Percentiles rank a stretch among this genome's conserved stretches.
phyloP scores from a whole-genome alignment of 1,139 yeast genomes.

The Diutina neorugosa region DNA sequence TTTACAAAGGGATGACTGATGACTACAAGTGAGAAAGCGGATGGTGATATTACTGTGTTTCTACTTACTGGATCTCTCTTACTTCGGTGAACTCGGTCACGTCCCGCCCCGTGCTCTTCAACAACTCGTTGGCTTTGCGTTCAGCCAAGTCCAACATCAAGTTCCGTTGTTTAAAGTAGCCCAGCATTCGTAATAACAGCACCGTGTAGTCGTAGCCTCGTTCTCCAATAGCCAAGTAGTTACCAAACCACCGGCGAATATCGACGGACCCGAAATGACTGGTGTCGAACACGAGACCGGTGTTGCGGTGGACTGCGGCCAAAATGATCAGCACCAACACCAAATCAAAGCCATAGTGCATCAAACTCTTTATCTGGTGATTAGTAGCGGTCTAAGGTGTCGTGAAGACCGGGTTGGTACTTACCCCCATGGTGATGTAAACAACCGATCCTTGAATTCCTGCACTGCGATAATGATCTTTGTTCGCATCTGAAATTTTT shows the following conservation, averaged over 20 bases:
- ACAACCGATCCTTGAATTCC: background rate
- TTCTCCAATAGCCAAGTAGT: constrained; percentile 45
- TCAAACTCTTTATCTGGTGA: background rate
- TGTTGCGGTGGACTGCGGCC: constrained; percentile 54
- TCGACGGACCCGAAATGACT: constrained; percentile 37
- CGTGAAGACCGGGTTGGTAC: background rate
- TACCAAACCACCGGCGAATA: constrained; percentile 39
- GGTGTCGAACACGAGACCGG: constrained; percentile 44
- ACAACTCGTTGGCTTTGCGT: constrained; percentile 15
- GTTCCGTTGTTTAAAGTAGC: constrained; percentile 33
- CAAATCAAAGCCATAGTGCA: constrained; percentile 48
- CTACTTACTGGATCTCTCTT: background rate
- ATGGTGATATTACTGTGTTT: background rate
- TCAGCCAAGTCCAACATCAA: constrained; percentile 25
- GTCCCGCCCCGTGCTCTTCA: constrained; percentile 1
- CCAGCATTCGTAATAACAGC: constrained; percentile 24
- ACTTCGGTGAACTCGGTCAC: background rate
- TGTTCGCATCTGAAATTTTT: background rate
- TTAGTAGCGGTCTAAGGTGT: background rate
- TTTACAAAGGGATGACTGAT: no score
- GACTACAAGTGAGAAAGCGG: background rate
- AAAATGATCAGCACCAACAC: constrained; percentile 48
- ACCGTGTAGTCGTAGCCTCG: constrained; percentile 34
- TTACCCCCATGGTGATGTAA: constrained; percentile 1
- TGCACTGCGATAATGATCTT: background rate